Evolutionary conservation across 257 asterid genomes (phyloP), one percentile per base, ranked within the genome.

Genomic region (Lantana camara): DNA sequence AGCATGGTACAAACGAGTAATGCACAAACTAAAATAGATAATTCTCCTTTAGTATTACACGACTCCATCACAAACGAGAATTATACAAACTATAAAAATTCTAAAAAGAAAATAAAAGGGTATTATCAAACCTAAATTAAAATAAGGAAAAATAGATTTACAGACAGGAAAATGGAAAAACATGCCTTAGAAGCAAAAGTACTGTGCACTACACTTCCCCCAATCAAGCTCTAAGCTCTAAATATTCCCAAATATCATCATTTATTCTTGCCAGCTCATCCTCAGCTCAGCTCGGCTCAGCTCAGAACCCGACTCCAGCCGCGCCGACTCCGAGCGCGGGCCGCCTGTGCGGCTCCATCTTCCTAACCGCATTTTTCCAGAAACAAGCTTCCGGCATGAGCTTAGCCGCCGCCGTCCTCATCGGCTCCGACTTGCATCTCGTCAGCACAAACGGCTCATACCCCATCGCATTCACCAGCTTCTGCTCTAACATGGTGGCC

Each of bases 341-440:
- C 14, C 79, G 51, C 15, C 85, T 69, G 56, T 83, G 96, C 69
- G 96, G 98, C 92, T 82, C 95, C 70, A 83, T 69, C 72, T 89
- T 68, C 48, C 85, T 82, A 19, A 69, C 58, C 50, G 88, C 79
- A 17, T 89, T 86, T 64, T 87, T 92, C 97, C 98, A 89, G 70
- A 72, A 82, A 59, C 96, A 89, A 11, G 89, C 75, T 41, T 92
- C 97, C 21, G 95, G 95, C 72, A 81, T n/a, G 9, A 94, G 91
- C 89, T 90, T 94, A 64, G 86, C 88, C 68, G 96, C 92, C 44
- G 97, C 99, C 19, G 96, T 80, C 68, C 89, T 86, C 97, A 94
- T 86, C 50, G 99, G 99, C 92, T 90, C 99, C 5, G 99, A 94
- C 82, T 94, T 94, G 70, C 99, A 94, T 74, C 99, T 74, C 0